Percentiles rank a stretch among this genome's conserved stretches.
These are phyloP conservation scores for Emergomyces orientalis DNA, from an alignment of 2,329 filamentous ascomycete species.

Conservation along the genomic window DNA sequence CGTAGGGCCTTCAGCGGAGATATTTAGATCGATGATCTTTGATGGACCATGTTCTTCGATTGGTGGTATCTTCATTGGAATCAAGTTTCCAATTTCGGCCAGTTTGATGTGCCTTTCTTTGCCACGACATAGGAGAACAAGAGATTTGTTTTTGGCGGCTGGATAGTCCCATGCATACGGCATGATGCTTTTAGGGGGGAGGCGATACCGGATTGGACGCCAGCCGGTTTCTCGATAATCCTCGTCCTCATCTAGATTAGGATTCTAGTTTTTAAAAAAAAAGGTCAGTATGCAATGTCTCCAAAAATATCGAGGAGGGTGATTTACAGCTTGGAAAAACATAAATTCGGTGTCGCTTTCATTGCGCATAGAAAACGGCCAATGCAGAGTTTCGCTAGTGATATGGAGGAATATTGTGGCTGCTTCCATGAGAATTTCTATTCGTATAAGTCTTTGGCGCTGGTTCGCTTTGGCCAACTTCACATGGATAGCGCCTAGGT, in stretches of 20 bases:
- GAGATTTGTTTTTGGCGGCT: conserved; percentile 89
- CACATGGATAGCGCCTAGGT: conserved; percentile 83
- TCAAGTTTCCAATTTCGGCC: conserved; percentile 89
- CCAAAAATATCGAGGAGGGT: background rate
- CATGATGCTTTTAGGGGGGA: conserved; percentile 95
- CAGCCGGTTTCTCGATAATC: conserved; percentile 69
- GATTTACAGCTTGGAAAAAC: conserved; percentile 70
- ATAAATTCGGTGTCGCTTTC: conserved; percentile 95
- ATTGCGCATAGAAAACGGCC: conserved; percentile 98
- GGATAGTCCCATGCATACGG: conserved; percentile 99
- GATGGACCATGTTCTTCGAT: conserved; percentile 52
- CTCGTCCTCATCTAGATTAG: conserved; percentile 85
- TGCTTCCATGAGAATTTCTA: conserved; percentile 85
- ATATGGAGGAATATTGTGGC: conserved; percentile 90
- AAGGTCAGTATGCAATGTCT: conserved; percentile 6
- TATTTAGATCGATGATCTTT: conserved; percentile 94
- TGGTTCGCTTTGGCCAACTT: conserved; percentile 88
- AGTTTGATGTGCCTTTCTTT: conserved; percentile 88
- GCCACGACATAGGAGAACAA: conserved; percentile 68
- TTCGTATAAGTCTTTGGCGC: conserved; percentile 74
- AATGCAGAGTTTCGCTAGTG: conserved; percentile 83
- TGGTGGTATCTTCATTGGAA: conserved; percentile 83
- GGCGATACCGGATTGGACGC: conserved; percentile 82
- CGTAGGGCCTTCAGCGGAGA: conserved; percentile 88
- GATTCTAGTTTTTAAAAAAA: conserved; percentile 43